Base-by-base conservation (phyloP, 2,329 filamentous ascomycete genomes). In the Magnaporthiopsis incrustans region DNA sequence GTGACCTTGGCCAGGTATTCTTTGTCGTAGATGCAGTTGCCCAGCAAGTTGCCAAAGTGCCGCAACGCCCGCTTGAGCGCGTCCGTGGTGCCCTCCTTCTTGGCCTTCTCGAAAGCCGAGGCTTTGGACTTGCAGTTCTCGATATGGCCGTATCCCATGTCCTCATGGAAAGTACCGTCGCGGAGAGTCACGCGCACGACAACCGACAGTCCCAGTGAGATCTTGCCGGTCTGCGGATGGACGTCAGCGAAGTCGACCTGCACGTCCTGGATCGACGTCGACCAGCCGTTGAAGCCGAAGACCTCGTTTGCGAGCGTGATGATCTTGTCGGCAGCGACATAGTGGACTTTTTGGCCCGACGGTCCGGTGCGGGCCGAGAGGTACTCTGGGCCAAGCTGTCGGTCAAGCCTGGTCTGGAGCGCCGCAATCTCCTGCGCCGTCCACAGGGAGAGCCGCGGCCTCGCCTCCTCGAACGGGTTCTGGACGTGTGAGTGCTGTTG, bases 1-100 rank as follows among this genome's bases (percentile, higher is more conserved):
- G 88, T 90, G n/a, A 98, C 90, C 74, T 92, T 93, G 63, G 87
- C 83, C 64, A 99, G 81, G 73, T 97, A 99, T 66, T 94, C 88
- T 76, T 97, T 96, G 78, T 99, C 95, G 77, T 99, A 98, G 65
- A 99, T 88, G 79, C 95, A 99, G 73, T 98, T 99, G n/a, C 95
- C 95, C 64, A 99, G 81, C 22, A 98, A 89, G 71, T 98, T 98
- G 66, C 95, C 95, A 76, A 99, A 99, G 67, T 88, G 97, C 65
- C 94, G 85, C 71, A 99, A 74, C 1, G 95, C 87, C 68, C 95
- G 85, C 77, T 99, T 99, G 73, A 99, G 74, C 1, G 88, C 95
- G 77, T 99, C 95, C 12, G 96, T 98, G 3, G 92, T 96, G 10
- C 92, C 96, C 78, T 98, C 93, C 75, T 99, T 99, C 80, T 98